Evolutionary conservation across 345 rosid genomes (phyloP).

Genomic region (Lepidium africanum): DNA sequence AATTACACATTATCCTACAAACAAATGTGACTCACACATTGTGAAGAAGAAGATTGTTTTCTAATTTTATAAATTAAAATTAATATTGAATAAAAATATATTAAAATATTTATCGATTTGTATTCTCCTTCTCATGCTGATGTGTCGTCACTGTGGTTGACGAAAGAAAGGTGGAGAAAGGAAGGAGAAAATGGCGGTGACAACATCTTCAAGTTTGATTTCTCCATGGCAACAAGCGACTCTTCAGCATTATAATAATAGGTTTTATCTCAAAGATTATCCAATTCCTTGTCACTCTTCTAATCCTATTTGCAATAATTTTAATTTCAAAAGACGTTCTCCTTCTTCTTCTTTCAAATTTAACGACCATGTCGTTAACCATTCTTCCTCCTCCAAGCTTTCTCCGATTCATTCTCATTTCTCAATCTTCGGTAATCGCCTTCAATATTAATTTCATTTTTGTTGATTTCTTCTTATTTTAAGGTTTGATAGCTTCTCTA

Average conservation of each 20-base stretch:
- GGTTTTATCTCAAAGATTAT: conserved; percentile 2
- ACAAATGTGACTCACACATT: conserved; percentile 20
- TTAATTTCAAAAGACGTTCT: conserved; percentile 24
- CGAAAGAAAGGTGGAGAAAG: not conserved
- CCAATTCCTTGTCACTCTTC: conserved; percentile 20
- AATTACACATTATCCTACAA: conserved; percentile 15
- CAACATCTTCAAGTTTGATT: conserved; percentile 31
- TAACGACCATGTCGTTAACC: conserved; percentile 17
- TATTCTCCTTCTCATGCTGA: not conserved
- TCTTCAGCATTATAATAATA: conserved; percentile 24
- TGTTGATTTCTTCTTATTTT: not conserved
- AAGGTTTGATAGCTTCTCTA: not conserved
- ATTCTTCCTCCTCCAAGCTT: conserved; percentile 18
- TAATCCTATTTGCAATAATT: conserved; percentile 10
- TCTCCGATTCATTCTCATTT: conserved; percentile 26
- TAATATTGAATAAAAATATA: not conserved
- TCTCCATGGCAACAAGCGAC: conserved; percentile 38
- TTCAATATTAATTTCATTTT: not conserved
- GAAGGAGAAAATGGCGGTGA: conserved; percentile 28
- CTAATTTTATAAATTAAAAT: not conserved
- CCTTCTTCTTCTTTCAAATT: conserved; percentile 5
- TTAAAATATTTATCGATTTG: not conserved
- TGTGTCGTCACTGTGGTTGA: conserved; percentile 19
- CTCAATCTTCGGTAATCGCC: conserved; percentile 36
- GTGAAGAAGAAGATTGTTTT: not conserved